Evolutionary conservation across 1,139 yeast species (phyloP), one percentile per base, ranked within the genome.

Genomic region (Saccharomyces hybrid): DNA sequence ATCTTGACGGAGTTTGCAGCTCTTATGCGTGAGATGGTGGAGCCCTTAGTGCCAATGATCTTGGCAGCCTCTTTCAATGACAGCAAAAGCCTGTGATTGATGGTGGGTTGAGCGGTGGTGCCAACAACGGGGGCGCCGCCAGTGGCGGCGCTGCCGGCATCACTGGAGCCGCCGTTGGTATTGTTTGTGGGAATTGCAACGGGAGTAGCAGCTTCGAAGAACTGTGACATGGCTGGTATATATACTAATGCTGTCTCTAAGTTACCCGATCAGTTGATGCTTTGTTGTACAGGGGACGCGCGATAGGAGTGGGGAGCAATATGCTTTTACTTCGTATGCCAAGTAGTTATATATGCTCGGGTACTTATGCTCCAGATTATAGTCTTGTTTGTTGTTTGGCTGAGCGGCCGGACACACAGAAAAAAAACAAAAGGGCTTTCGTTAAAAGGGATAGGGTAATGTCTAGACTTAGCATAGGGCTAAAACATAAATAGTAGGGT

Each of bases 31-130:
- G 91, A 88, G 58, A 90, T 90, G 53, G 86, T 88, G 56, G 80
- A 78, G 48, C 97, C 97, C 62, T 83, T 86, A 64, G 87, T 88
- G 50, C 97, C 97, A 65, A 90, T 90, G 59, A 90, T 82, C 59
- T 91, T 87, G 20, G 97, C 97, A 13, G 96, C 91, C 71, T 90
- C 97, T 68, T 86, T 87, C 55, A 95, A 82, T 11, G 95, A 82
- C 25, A 90, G 88, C 48, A 90, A 76, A 1, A 90, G 81, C 61
- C 97, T 78, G 67, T 69, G 61, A 50, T 58, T 54, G 44, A 61
- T 60, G 23, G 60, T 27, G 49, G 49, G 27, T 51, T 50, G 48
- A 13, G 48, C 20, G 48, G n/a, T 28, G 14, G 32, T 32, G 20
- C 32, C 46, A 50, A 48, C 28, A 47, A 23, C 25, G 52, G 31